phyloP scores from a whole-genome alignment of 768 basidiomycete genomes.

The Myochromella boudieri region DNA sequence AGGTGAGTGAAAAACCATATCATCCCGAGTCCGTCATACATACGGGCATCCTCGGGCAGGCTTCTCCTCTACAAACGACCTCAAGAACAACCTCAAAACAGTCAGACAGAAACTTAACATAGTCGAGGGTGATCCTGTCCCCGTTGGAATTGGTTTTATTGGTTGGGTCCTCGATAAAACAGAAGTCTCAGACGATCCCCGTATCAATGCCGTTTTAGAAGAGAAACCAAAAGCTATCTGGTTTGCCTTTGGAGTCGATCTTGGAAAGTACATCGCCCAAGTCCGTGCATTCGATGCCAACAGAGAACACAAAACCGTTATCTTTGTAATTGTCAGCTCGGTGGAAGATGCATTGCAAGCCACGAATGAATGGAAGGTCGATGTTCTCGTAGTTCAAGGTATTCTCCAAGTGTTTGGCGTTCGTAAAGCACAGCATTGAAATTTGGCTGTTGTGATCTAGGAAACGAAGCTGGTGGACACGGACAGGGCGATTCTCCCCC shows the following conservation, averaged over 20 bases:
- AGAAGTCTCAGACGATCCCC: constrained; percentile 28
- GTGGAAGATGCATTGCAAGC: neutral
- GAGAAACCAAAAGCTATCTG: no score
- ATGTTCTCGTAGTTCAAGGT: constrained; percentile 18
- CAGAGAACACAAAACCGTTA: neutral
- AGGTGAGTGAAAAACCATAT: constrained; percentile 34
- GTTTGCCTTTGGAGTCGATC: no score
- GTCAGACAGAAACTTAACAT: constrained; percentile 33
- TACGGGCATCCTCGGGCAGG: constrained; percentile 26
- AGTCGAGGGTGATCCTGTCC: constrained; percentile 31
- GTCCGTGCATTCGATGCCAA: no score
- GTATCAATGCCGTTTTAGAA: no score
- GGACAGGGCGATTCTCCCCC: constrained; percentile 37
- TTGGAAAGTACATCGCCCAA: no score
- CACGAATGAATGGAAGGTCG: neutral
- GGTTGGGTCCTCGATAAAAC: constrained; percentile 52
- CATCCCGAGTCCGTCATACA: neutral
- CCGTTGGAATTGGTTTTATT: constrained; percentile 58
- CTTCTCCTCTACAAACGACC: constrained; percentile 27
- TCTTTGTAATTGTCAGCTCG: neutral
- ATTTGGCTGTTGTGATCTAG: constrained; percentile 22
- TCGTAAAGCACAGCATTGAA: constrained; percentile 38
- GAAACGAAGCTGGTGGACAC: constrained; percentile 52
- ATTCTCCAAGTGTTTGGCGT: constrained; percentile 47
- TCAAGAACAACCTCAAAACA: constrained; percentile 38